Evolutionary conservation across 228 moss, liverwort and hornwort genomes (phyloP).

Genomic region (Sphagnum magellanicum): DNA sequence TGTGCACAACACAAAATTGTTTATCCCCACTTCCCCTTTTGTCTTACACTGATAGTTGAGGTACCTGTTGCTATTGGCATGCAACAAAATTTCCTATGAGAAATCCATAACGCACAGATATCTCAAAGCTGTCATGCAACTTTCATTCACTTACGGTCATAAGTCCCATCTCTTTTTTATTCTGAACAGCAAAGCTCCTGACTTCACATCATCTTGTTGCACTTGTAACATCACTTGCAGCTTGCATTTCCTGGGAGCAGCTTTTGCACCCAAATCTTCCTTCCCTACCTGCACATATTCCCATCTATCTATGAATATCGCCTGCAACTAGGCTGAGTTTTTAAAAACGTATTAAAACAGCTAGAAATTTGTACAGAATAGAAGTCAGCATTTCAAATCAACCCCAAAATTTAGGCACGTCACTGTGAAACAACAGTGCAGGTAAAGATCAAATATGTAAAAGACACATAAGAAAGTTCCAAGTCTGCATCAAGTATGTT

Average conservation of each 20-base stretch:
- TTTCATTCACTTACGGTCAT: conserved; percentile 3
- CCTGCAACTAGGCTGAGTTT: no score
- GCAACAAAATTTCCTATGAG: no score
- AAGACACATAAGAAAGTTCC: neutral
- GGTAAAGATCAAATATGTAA: neutral
- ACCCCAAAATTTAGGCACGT: neutral
- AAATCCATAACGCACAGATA: no score
- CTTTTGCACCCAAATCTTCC: conserved; percentile 89
- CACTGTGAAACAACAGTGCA: neutral
- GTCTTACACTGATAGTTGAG: no score
- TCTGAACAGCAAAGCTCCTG: conserved; percentile 71
- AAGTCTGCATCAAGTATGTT: no score
- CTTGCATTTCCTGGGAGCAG: conserved; percentile 91
- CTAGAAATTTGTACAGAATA: no score
- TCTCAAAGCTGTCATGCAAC: no score
- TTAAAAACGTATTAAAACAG: neutral
- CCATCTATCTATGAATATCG: no score
- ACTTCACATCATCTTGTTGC: conserved; percentile 70
- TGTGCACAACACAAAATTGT: no score
- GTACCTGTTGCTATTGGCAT: no score
- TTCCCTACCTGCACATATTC: conserved; percentile 59
- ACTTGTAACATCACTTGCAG: conserved; percentile 96
- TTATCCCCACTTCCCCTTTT: no score
- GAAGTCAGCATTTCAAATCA: no score
- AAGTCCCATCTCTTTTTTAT: conserved; percentile 96